Conservation (phyloP, 2,329 filamentous ascomycete genomes). For the Fusarium sp. region DNA sequence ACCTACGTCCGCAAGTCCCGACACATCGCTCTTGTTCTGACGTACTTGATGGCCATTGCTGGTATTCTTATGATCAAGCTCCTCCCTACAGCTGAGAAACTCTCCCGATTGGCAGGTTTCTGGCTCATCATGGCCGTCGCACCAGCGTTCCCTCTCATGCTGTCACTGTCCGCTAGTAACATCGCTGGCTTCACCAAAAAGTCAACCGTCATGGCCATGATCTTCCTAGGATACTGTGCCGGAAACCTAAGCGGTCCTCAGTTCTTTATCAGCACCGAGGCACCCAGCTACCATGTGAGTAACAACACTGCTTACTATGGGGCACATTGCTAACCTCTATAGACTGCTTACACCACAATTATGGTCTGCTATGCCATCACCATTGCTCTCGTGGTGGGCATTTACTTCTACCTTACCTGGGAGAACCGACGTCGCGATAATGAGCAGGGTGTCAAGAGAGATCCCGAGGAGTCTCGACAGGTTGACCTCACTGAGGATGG, state of each 20-base stretch:
- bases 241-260: conserved; percentile 5
- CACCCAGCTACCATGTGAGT: not conserved
- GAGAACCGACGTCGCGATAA: conserved; percentile 5
- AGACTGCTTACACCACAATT: conserved; percentile 7
- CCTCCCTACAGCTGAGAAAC: not conserved
- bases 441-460: conserved; percentile 7
- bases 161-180: not conserved
- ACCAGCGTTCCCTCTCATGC: conserved; percentile 2
- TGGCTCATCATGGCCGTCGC: conserved; percentile 4
- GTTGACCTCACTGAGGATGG: not conserved
- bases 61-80: conserved; percentile 17
- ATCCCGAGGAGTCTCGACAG: not conserved
- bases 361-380: conserved; percentile 1
- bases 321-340: rapidly evolving
- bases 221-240: conserved; percentile 8
- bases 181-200: conserved; percentile 14
- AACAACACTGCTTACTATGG: rapidly evolving
- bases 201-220: conserved; percentile 12
- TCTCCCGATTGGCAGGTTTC: not conserved
- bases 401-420: conserved; percentile 1
- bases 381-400: not conserved
- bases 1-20: conserved; percentile 8
- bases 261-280: conserved; percentile 11
- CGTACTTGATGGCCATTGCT: not conserved
- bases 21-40: conserved; percentile 1